Percentiles rank a stretch among this genome's conserved stretches.
Evolutionary conservation across 345 rosid genomes (phyloP).

Genomic region (Linum tenue): DNA sequence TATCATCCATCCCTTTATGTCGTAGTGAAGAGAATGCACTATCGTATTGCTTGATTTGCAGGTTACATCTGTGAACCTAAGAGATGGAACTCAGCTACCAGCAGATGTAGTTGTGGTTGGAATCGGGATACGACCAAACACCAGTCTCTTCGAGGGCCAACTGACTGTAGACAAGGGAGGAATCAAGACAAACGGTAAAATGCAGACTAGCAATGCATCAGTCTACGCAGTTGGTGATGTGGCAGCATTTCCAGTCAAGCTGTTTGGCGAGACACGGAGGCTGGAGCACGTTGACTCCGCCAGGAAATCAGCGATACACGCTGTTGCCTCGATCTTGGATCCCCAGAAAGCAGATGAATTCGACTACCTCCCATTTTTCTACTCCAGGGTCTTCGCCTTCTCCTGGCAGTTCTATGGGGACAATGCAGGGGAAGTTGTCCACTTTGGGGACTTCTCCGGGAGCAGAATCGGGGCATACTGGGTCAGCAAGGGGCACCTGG

Average conservation of each 20-base stretch:
- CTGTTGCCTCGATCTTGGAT: conserved; percentile 65
- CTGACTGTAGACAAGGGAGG: conserved; percentile 86
- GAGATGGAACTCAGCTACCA: conserved; percentile 61
- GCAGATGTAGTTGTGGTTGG: conserved; percentile 89
- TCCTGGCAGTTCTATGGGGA: conserved; percentile 98
- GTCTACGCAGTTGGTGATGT: conserved; percentile 90
- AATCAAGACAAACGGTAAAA: conserved; percentile 68
- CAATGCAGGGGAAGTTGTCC: conserved; percentile 66
- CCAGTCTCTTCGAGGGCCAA: conserved; percentile 85
- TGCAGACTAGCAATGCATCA: conserved; percentile 81
- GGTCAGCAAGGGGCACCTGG: conserved; percentile 69
- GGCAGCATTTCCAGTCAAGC: conserved; percentile 79
- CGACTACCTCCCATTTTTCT: conserved; percentile 84
- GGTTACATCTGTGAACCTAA: conserved; percentile 77
- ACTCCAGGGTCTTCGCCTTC: conserved; percentile 74
- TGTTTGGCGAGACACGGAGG: conserved; percentile 69
- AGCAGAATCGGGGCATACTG: conserved; percentile 76
- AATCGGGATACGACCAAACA: conserved; percentile 89
- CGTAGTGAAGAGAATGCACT: too few species aligned
- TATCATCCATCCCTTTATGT: not conserved
- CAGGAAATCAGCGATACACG: conserved; percentile 72
- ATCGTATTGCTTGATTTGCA: conserved; percentile 20
- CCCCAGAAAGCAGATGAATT: conserved; percentile 63
- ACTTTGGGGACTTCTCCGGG: conserved; percentile 74
- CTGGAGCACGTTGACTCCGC: conserved; percentile 96